phyloP scores from a whole-genome alignment of 805 yeast genomes.

The Candida glaebosa region DNA sequence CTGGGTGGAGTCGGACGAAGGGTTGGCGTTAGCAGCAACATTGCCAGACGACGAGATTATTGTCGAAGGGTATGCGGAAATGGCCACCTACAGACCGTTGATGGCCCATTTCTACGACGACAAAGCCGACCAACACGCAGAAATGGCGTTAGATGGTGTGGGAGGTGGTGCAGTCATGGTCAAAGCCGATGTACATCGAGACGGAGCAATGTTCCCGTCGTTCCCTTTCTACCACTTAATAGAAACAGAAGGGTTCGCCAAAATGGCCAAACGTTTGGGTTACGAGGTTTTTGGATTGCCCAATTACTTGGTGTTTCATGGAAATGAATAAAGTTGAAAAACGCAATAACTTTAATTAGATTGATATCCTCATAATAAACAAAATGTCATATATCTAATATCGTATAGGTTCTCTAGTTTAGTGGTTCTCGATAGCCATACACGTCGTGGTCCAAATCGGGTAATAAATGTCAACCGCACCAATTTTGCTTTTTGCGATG shows the following conservation, averaged over 20 bases:
- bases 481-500: conserved; percentile 4
- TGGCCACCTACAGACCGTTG: conserved; percentile 90
- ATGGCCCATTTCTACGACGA: conserved; percentile 87
- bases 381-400: conserved; percentile 1
- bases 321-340: conserved; percentile 54
- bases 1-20: conserved; percentile 87
- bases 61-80: conserved; percentile 90
- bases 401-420: too few relatives aligned
- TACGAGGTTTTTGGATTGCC: conserved; percentile 92
- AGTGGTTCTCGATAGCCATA: too few relatives aligned
- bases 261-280: conserved; percentile 93
- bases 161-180: conserved; percentile 97
- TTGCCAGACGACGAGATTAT: conserved; percentile 87
- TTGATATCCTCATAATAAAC: conserved; percentile 1
- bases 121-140: conserved; percentile 57
- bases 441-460: conserved; percentile 6
- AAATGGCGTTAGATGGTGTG: conserved; percentile 91
- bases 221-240: conserved; percentile 96
- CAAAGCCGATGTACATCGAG: conserved; percentile 96
- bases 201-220: conserved; percentile 99
- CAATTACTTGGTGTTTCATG: conserved; percentile 88
- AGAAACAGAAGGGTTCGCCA: conserved; percentile 98
- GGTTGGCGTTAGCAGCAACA: conserved; percentile 64
- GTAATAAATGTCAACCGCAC: conserved; percentile 5
- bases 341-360: conserved; percentile 3